These are phyloP conservation scores for Aureoboletus auriporus DNA, from an alignment of 768 basidiomycete species.

Conservation along the genomic window DNA sequence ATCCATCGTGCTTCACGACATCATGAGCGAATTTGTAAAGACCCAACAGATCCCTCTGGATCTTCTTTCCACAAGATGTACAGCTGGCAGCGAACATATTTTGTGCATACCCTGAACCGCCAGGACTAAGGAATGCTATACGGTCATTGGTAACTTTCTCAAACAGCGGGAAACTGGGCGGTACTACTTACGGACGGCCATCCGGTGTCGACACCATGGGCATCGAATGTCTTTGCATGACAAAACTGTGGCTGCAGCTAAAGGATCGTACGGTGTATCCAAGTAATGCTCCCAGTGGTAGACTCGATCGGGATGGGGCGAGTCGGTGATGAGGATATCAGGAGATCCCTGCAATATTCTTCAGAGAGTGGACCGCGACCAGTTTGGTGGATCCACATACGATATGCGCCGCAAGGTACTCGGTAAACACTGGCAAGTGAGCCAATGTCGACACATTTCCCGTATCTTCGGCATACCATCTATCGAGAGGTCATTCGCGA, in stretches of 20 bases:
- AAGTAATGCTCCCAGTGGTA: slow-evolving; percentile 1
- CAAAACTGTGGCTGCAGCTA: background rate
- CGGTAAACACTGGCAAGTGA: background rate
- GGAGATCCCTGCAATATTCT: slow-evolving; percentile 7
- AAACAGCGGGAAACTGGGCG: background rate
- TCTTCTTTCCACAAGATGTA: slow-evolving; percentile 28
- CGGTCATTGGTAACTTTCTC: background rate
- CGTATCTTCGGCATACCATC: slow-evolving; percentile 26
- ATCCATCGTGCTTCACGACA: slow-evolving; percentile 19
- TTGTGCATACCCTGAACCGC: slow-evolving; percentile 47
- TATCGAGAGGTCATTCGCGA: slow-evolving; percentile 1
- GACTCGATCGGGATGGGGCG: slow-evolving; percentile 7
- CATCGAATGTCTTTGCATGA: background rate
- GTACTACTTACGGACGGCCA: slow-evolving; percentile 22
- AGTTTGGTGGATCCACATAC: slow-evolving; percentile 1
- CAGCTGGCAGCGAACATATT: slow-evolving; percentile 35
- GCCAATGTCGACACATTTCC: background rate
- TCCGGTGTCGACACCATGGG: background rate
- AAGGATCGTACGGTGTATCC: slow-evolving; percentile 4
- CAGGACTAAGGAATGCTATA: slow-evolving; percentile 35
- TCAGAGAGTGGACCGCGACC: background rate
- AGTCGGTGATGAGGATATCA: slow-evolving; percentile 4
- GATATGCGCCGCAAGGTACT: slow-evolving; percentile 10
- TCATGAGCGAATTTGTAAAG: slow-evolving; percentile 38
- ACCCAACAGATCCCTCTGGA: slow-evolving; percentile 39